Evolutionary conservation across 345 rosid species (phyloP).

Genomic region (Bruguiera gymnorhiza): DNA sequence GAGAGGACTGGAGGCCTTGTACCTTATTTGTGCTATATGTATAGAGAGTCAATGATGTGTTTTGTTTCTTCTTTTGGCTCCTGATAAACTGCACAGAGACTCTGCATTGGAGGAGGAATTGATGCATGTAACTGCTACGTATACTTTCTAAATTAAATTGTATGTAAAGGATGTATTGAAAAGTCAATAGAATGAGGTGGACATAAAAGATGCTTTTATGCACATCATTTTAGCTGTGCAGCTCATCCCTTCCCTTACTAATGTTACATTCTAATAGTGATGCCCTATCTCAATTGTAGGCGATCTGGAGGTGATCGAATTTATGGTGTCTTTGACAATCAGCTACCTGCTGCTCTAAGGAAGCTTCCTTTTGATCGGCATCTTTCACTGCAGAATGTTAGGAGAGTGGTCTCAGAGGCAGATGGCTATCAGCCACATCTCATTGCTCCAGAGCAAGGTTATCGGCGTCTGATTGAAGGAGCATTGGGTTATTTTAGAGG

Average conservation of each 20-base stretch:
- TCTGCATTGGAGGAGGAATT: no score
- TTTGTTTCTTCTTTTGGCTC: no score
- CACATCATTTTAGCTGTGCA: neutral
- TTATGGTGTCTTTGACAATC: constrained; percentile 44
- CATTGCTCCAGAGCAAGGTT: constrained; percentile 44
- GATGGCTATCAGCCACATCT: constrained; percentile 46
- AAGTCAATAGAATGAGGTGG: no score
- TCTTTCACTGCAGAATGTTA: constrained; percentile 36
- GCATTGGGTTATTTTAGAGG: constrained; percentile 34
- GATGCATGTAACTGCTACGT: no score
- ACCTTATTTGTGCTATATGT: no score
- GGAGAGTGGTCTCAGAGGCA: constrained; percentile 37
- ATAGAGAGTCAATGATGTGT: no score
- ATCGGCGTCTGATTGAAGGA: constrained; percentile 36
- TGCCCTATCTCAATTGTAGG: constrained; percentile 10
- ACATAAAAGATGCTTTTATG: no score
- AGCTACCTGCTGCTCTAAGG: constrained; percentile 43
- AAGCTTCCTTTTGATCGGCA: constrained; percentile 45
- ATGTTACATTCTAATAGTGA: neutral
- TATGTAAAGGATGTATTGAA: no score
- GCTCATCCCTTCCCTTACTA: neutral
- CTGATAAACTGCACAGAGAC: no score
- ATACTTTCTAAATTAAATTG: no score
- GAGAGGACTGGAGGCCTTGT: no score
- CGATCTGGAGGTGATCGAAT: constrained; percentile 43